Conservation (phyloP, 2,329 filamentous ascomycete species). For the Fonsecaea pugnacius region DNA sequence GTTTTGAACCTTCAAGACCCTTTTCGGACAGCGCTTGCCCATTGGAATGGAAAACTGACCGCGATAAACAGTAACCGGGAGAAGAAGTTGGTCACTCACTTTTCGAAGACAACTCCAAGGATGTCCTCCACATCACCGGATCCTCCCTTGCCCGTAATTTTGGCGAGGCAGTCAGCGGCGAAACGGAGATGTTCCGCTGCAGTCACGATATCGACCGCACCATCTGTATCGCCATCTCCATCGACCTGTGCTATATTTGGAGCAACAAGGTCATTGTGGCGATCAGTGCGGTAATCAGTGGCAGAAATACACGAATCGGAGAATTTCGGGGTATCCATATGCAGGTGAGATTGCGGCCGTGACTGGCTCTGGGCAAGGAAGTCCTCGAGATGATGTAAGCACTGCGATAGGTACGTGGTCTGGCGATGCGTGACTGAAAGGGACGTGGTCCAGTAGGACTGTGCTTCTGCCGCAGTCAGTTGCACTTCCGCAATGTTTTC, state of each 20-base stretch:
- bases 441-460: constrained; percentile 69
- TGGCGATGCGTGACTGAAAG: constrained; percentile 91
- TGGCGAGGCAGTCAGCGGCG: constrained; percentile 78
- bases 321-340: constrained; percentile 20
- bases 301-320: constrained; percentile 18
- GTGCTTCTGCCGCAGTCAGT: constrained; percentile 45
- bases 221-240: constrained; percentile 6
- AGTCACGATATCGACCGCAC: constrained; percentile 75
- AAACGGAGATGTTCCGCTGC: constrained; percentile 86
- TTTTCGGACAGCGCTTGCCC: not conserved
- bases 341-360: constrained; percentile 30
- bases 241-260: constrained; percentile 14
- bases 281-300: constrained; percentile 17
- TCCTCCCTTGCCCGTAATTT: constrained; percentile 84
- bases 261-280: constrained; percentile 34
- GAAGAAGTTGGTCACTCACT: constrained; percentile 62
- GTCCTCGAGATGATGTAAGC: constrained; percentile 70
- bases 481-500: constrained; percentile 16
- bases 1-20: constrained; percentile 11
- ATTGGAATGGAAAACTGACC: not conserved
- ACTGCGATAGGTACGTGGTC: constrained; percentile 75
- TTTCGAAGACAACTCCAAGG: constrained; percentile 95
- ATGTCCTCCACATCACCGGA: constrained; percentile 90
- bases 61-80: constrained; percentile 15
- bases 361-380: constrained; percentile 71